These are phyloP conservation scores for Colletotrichum liriopes DNA, from an alignment of 2,329 filamentous ascomycete species.

Conservation along the genomic window DNA sequence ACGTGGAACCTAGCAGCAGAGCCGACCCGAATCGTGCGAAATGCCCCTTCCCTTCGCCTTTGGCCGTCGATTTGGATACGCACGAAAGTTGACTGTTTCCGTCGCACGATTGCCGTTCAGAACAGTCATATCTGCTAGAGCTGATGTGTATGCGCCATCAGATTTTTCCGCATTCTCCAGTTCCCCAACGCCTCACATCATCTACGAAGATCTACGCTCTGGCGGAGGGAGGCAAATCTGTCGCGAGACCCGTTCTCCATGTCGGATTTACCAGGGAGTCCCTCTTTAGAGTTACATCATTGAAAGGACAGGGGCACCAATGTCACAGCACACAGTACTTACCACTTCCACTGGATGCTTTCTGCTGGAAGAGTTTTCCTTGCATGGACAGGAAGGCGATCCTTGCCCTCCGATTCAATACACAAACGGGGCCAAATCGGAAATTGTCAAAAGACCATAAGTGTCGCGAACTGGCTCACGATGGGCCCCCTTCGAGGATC, in stretches of 20 bases:
- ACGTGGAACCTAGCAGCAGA: constrained; percentile 7
- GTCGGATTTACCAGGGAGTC: constrained; percentile 12
- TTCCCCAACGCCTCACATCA: neutral
- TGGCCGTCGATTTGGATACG: constrained; percentile 1
- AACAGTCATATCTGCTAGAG: neutral
- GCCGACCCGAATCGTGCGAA: constrained; percentile 24
- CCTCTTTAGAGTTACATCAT: constrained; percentile 28
- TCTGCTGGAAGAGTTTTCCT: constrained; percentile 15
- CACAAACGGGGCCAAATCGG: constrained; percentile 29
- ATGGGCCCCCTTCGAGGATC: constrained; percentile 1
- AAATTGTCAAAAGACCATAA: constrained; percentile 29
- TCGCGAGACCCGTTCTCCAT: constrained; percentile 2
- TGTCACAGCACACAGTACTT: constrained; percentile 10
- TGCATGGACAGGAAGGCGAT: constrained; percentile 14
- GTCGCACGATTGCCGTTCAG: neutral
- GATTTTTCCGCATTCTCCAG: neutral
- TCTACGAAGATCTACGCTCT: neutral
- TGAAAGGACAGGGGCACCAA: constrained; percentile 15
- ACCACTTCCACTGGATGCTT: constrained; percentile 10
- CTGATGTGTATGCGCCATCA: neutral
- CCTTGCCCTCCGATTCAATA: constrained; percentile 19
- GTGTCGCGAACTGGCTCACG: constrained; percentile 5
- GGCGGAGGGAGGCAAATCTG: constrained; percentile 12
- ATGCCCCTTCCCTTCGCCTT: constrained; percentile 4
- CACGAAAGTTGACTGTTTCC: neutral